These are phyloP conservation scores for Dothistroma septosporum DNA, from an alignment of 2,329 filamentous ascomycete species.

Conservation along the genomic window DNA sequence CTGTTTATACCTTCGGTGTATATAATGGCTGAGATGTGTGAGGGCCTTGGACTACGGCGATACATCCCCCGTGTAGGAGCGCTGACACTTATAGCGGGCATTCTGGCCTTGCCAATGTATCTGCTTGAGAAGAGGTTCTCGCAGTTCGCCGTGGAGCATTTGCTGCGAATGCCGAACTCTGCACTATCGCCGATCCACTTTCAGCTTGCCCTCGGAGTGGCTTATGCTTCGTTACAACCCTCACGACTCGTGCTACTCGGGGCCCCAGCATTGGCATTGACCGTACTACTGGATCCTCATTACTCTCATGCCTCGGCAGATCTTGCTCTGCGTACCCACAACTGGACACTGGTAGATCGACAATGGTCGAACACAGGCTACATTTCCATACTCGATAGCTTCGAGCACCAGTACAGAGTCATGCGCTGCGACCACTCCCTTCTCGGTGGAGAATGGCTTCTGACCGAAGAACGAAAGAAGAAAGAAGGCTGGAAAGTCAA, in stretches of 20 bases:
- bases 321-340: constrained; percentile 57
- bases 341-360: constrained; percentile 74
- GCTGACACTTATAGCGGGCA: neutral
- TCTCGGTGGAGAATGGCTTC: constrained; percentile 84
- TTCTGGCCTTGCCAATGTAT: neutral
- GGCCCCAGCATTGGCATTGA: constrained; percentile 69
- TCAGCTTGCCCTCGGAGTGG: constrained; percentile 61
- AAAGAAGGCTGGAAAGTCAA: constrained; percentile 51
- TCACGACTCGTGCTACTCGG: constrained; percentile 64
- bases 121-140: neutral
- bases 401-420: constrained; percentile 66
- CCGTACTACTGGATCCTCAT: constrained; percentile 69
- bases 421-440: constrained; percentile 93
- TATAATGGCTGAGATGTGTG: constrained; percentile 27
- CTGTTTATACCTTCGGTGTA: constrained; percentile 40
- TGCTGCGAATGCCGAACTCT: neutral
- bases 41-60: neutral
- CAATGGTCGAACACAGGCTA: constrained; percentile 88
- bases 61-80: neutral
- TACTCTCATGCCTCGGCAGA: constrained; percentile 58
- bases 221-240: constrained; percentile 60
- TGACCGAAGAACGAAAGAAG: constrained; percentile 42
- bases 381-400: constrained; percentile 79
- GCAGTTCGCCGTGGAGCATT: neutral
- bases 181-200: constrained; percentile 65